Conservation (phyloP, 495 filamentous ascomycete species). For the Chaetomium cochliodes region DNA sequence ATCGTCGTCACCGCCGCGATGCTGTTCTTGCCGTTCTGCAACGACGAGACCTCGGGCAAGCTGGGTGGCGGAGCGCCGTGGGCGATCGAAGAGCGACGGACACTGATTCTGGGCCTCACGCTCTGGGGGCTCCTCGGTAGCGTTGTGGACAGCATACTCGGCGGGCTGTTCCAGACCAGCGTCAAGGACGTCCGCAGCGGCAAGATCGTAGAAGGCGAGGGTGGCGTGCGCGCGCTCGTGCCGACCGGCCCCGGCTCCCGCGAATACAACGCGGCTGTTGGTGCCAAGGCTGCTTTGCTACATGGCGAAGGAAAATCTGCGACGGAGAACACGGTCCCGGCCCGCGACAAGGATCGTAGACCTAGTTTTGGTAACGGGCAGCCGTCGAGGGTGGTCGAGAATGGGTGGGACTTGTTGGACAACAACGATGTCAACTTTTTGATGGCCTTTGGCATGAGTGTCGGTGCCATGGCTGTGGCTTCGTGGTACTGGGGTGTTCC, state of each 20-base stretch:
- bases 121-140: constrained; percentile 74
- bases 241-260: constrained; percentile 29
- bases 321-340: constrained; percentile 36
- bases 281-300: constrained; percentile 40
- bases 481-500: constrained; percentile 54
- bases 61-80: constrained; percentile 45
- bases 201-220: constrained; percentile 85
- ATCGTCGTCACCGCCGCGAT: constrained; percentile 65
- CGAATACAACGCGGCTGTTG: constrained; percentile 27
- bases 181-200: constrained; percentile 80
- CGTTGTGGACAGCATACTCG: constrained; percentile 81
- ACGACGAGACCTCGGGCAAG: constrained; percentile 32
- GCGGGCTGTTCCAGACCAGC: constrained; percentile 80
- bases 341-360: constrained; percentile 42
- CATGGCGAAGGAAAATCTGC: constrained; percentile 37
- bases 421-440: constrained; percentile 93
- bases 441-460: constrained; percentile 81
- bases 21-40: constrained; percentile 69
- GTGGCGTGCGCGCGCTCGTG: constrained; percentile 70
- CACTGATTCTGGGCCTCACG: constrained; percentile 60
- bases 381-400: constrained; percentile 69
- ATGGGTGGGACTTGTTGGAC: constrained; percentile 73
- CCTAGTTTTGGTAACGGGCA: constrained; percentile 55
- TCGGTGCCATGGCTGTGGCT: constrained; percentile 68
- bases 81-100: constrained; percentile 49